Conservation (phyloP, 2,329 filamentous ascomycete species). For the Cadophora sp. region DNA sequence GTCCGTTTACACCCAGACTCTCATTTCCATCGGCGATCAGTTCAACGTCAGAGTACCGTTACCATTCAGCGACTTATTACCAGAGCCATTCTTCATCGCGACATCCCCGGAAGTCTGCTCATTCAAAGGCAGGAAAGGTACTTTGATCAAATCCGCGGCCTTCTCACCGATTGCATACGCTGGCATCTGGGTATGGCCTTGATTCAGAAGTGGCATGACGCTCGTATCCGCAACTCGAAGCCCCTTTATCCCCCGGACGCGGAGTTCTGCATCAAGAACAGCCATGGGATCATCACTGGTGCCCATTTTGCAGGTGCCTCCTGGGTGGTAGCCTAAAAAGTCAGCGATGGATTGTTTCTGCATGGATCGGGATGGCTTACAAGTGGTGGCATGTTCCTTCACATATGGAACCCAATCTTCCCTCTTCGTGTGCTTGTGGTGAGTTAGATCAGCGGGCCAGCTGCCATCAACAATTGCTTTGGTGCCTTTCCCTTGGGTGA, state of each 20-base stretch:
- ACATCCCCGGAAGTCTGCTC: background rate
- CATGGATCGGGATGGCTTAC: conserved; percentile 46
- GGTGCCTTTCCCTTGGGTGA: conserved; percentile 62
- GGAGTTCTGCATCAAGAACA: conserved; percentile 38
- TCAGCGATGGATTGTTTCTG: background rate
- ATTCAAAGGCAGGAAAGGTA: conserved; percentile 29
- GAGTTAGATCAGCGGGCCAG: conserved; percentile 60
- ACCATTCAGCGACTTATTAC: background rate
- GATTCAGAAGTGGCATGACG: conserved; percentile 49
- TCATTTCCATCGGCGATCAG: background rate
- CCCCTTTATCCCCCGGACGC: conserved; percentile 38
- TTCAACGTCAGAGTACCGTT: background rate
- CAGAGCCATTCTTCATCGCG: background rate
- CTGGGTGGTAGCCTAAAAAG: conserved; percentile 58
- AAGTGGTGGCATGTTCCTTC: conserved; percentile 65
- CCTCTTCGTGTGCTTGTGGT: conserved; percentile 59
- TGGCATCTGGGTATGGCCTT: conserved; percentile 62
- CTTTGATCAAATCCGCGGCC: conserved; percentile 58
- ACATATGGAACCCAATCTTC: conserved; percentile 66
- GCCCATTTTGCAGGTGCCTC: conserved; percentile 64
- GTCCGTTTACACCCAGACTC: background rate
- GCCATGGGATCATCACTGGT: conserved; percentile 53
- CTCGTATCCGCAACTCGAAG: conserved; percentile 42
- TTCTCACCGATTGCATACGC: conserved; percentile 65
- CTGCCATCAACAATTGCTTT: conserved; percentile 64